phyloP scores from a whole-genome alignment of 202 grass and related monocot species.

The Musa balbisiana region DNA sequence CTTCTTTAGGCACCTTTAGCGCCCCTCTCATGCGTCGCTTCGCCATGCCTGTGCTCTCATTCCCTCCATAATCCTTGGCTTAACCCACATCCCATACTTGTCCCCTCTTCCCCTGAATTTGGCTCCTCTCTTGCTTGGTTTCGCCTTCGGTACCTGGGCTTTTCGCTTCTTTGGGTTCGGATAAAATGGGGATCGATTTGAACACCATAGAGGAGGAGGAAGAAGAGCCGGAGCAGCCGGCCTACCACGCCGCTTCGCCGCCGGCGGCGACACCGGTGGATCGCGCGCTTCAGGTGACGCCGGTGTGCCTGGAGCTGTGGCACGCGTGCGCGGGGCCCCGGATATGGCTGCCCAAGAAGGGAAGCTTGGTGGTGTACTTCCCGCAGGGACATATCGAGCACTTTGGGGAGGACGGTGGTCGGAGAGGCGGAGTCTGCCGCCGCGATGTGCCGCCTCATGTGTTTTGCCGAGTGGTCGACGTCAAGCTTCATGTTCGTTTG shows the following conservation, averaged over 20 bases:
- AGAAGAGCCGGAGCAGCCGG: conserved; percentile 24
- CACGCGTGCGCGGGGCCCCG: conserved; percentile 85
- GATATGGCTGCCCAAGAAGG: conserved; percentile 67
- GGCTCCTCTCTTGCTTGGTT: not conserved
- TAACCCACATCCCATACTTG: no score
- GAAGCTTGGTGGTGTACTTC: conserved; percentile 76
- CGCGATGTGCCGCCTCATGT: conserved; percentile 68
- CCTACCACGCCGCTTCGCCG: not conserved
- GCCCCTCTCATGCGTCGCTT: not conserved
- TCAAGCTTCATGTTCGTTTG: conserved; percentile 80
- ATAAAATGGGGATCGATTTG: conserved; percentile 80
- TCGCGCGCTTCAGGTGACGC: not conserved
- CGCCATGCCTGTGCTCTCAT: not conserved
- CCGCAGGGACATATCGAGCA: conserved; percentile 85
- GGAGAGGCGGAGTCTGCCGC: conserved; percentile 17
- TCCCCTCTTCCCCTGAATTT: not conserved
- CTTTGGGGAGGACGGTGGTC: conserved; percentile 11
- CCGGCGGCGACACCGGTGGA: not conserved
- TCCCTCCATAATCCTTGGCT: not conserved
- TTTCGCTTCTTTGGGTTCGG: not conserved
- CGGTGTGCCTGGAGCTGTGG: conserved; percentile 74
- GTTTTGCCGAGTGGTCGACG: conserved; percentile 63
- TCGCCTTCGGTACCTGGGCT: not conserved
- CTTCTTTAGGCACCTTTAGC: not conserved
- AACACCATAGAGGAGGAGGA: conserved; percentile 60